A percentile compares a stretch with the other conserved stretches of the same genome.
These are phyloP conservation scores for Globisporangium parvum DNA, from an alignment of 352 stramenopile species.

Conservation along the genomic window DNA sequence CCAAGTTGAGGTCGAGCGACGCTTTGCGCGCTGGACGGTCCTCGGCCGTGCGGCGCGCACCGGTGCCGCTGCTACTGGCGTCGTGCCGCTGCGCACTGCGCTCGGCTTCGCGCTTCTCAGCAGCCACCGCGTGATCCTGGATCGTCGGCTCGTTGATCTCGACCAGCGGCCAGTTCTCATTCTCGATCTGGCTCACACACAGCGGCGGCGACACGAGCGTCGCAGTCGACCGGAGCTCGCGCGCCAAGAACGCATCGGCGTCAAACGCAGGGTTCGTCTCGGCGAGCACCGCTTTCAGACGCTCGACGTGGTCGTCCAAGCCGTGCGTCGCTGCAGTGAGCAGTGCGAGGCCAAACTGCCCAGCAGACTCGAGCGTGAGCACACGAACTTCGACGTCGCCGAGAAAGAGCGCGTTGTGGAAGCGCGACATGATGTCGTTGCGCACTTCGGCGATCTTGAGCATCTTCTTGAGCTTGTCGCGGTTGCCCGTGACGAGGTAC, in stretches of 20 bases:
- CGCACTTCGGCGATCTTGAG: constrained; percentile 98
- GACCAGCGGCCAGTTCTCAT: constrained; percentile 97
- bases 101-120: constrained; percentile 75
- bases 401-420: constrained; percentile 98
- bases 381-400: constrained; percentile 95
- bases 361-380: constrained; percentile 93
- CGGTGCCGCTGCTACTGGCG: constrained; percentile 12
- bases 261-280: constrained; percentile 85
- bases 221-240: constrained; percentile 59
- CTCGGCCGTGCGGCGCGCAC: constrained; percentile 23
- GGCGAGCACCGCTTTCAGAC: constrained; percentile 89
- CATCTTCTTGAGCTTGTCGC: constrained; percentile 99
- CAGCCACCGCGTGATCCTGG: constrained; percentile 72
- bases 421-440: constrained; percentile 97
- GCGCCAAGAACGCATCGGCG: constrained; percentile 51
- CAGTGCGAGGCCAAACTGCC: constrained; percentile 95
- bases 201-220: constrained; percentile 91
- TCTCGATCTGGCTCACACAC: constrained; percentile 88
- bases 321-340: constrained; percentile 95
- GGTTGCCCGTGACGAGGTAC: constrained; percentile 98
- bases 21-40: constrained; percentile 46
- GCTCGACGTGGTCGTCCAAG: constrained; percentile 92
- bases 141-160: constrained; percentile 90
- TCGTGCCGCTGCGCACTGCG: constrained; percentile 59
- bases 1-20: constrained; percentile 68